Evolutionary conservation across 2,329 filamentous ascomycete species (phyloP), one percentile per base, ranked within the genome.

Genomic region (Ascochyta lentis): DNA sequence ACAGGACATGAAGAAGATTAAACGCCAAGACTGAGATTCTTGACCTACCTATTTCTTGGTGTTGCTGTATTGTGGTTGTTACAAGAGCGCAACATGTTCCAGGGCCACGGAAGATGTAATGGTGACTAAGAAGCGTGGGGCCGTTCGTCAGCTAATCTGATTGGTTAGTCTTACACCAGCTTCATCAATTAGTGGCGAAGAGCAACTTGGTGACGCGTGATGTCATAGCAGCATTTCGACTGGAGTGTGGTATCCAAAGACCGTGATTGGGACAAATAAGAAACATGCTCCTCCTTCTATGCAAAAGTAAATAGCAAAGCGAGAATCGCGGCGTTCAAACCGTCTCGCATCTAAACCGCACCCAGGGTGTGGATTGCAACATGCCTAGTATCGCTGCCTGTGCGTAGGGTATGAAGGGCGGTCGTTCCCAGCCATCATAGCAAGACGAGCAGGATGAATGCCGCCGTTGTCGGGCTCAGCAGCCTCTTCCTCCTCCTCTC

Each of bases 401-500:
- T 68, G 63, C 3, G 33, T 49, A 31, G 54, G 54, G 33, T 56
- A 51, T 19, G 48, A 41, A 1, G 60, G 51, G 12, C 51, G 52
- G n/a, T 54, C 54, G 13, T 61, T 64, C 5, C 58, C 58, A 24
- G 64, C 56, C 71, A 77, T 70, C 74, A 72, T 70, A 12, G 73
- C 73, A 49, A 76, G 59, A 58, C 75, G 60, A 31, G 67, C 69
- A 8, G 75, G 75, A 56, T 77, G 73, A 15, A 77, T 77, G n/a
- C 70, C 73, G 29, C 37, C 59, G 45, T 70, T 65, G 22, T 64
- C 60, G 15, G 61, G 56, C 29, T 72, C 65, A 27, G 59, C 61
- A 15, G 45, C 46, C 23, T 47, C 57, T 8, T 58, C 46, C 39
- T 62, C 46, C 41, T 62, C 63, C 13, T 60, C 53, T 26, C 54